phyloP scores from a whole-genome alignment of 2,329 filamentous ascomycete genomes.

The Penicillium paneum region DNA sequence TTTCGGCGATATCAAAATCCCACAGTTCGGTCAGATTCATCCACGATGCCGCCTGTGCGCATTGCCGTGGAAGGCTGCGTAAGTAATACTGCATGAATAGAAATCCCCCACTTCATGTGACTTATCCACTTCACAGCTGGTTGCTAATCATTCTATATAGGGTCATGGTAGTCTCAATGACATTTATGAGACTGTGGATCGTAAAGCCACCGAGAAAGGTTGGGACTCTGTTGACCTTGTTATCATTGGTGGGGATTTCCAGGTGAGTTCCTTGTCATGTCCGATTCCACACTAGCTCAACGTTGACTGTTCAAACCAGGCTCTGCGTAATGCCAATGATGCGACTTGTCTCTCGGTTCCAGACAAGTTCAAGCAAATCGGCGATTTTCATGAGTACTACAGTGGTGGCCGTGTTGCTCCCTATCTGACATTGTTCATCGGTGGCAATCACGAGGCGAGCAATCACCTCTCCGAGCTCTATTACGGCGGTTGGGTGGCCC shows the following conservation, averaged over 20 bases:
- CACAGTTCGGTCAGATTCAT: not conserved
- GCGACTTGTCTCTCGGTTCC: slow-evolving; percentile 87
- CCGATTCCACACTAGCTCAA: not conserved
- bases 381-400: slow-evolving; percentile 95
- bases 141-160: slow-evolving; percentile 44
- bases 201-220: slow-evolving; percentile 64
- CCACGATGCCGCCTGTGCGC: slow-evolving; percentile 48
- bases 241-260: slow-evolving; percentile 95
- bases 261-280: slow-evolving; percentile 52
- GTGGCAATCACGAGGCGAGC: slow-evolving; percentile 92
- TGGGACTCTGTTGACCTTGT: slow-evolving; percentile 84
- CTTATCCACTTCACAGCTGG: not conserved
- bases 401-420: slow-evolving; percentile 72
- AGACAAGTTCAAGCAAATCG: slow-evolving; percentile 78
- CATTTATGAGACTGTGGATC: slow-evolving; percentile 77
- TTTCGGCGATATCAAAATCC: not conserved
- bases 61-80: slow-evolving; percentile 87
- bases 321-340: slow-evolving; percentile 83
- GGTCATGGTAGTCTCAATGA: slow-evolving; percentile 89
- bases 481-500: slow-evolving; percentile 95
- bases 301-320: slow-evolving; percentile 46
- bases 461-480: slow-evolving; percentile 88
- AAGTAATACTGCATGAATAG: slow-evolving; percentile 36
- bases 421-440: slow-evolving; percentile 87
- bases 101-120: not conserved